Conservation (phyloP, 345 rosid species). For the Bruguiera gymnorhiza region DNA sequence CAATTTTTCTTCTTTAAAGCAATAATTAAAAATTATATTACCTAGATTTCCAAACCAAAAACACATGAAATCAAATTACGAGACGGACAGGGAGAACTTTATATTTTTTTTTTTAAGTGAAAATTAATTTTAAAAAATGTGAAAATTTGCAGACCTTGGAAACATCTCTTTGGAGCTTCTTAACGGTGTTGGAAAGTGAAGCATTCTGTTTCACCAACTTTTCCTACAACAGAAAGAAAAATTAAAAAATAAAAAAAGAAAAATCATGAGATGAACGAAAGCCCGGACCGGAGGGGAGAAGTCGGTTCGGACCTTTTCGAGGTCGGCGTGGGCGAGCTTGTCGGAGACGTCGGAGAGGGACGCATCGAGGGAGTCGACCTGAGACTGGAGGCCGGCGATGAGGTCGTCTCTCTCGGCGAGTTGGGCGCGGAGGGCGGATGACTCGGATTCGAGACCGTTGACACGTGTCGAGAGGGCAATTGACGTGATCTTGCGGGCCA, state of each 20-base stretch:
- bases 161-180: constrained; percentile 93
- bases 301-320: constrained; percentile 52
- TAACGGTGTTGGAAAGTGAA: constrained; percentile 55
- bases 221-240: constrained; percentile 44
- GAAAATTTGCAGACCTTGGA: constrained; percentile 48
- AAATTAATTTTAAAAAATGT: not conserved
- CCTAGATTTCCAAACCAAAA: too few species aligned
- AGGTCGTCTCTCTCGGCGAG: constrained; percentile 64
- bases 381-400: constrained; percentile 61
- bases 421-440: constrained; percentile 45
- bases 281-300: constrained; percentile 3
- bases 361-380: constrained; percentile 61
- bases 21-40: too few species aligned
- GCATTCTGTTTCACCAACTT: constrained; percentile 61
- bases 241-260: not conserved
- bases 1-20: too few species aligned
- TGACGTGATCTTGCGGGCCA: constrained; percentile 97
- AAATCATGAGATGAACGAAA: not conserved
- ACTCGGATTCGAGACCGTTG: constrained; percentile 76
- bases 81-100: too few species aligned
- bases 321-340: constrained; percentile 52
- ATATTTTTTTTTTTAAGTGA: too few species aligned
- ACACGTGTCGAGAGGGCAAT: constrained; percentile 86
- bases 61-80: too few species aligned
- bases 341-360: constrained; percentile 58